Percentiles rank a stretch among this genome's conserved stretches.
Evolutionary conservation across 75 land plant species (phyloP).

Genomic region (Larix kaempferi): DNA sequence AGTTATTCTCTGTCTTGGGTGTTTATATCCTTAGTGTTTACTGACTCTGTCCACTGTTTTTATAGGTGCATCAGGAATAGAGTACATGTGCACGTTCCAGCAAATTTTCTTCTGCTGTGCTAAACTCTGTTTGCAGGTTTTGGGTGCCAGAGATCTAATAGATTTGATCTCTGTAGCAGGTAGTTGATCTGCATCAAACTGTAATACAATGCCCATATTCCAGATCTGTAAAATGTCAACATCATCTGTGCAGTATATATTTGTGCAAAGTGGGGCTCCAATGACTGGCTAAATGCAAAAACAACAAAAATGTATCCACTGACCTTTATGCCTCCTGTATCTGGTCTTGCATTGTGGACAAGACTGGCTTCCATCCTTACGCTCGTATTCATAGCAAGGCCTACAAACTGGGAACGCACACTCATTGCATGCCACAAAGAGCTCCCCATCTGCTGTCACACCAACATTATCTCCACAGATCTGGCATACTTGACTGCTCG

Average conservation of each 20-base stretch:
- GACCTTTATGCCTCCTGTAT: slow-evolving; percentile 85
- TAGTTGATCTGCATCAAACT: too few relatives aligned
- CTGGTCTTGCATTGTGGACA: slow-evolving; percentile 96
- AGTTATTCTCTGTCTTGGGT: too few relatives aligned
- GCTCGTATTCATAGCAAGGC: slow-evolving; percentile 90
- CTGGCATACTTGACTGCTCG: slow-evolving; percentile 67
- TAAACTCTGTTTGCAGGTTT: too few relatives aligned
- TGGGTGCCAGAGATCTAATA: too few relatives aligned
- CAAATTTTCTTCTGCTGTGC: too few relatives aligned
- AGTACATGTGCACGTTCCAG: too few relatives aligned
- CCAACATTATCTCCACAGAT: slow-evolving; percentile 90
- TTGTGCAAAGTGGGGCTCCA: neutral
- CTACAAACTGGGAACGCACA: slow-evolving; percentile 92
- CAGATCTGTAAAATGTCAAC: neutral
- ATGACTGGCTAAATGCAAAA: neutral
- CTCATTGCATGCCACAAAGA: slow-evolving; percentile 92
- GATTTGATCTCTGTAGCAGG: too few relatives aligned
- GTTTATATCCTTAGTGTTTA: too few relatives aligned
- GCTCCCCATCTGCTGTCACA: slow-evolving; percentile 61
- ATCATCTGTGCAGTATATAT: neutral
- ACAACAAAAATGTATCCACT: neutral
- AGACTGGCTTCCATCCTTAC: slow-evolving; percentile 80
- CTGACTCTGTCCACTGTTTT: too few relatives aligned
- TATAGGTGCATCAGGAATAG: too few relatives aligned
- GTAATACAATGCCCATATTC: neutral